phyloP scores from a whole-genome alignment of 306 rosid species.

The Prunus fruticosa region DNA sequence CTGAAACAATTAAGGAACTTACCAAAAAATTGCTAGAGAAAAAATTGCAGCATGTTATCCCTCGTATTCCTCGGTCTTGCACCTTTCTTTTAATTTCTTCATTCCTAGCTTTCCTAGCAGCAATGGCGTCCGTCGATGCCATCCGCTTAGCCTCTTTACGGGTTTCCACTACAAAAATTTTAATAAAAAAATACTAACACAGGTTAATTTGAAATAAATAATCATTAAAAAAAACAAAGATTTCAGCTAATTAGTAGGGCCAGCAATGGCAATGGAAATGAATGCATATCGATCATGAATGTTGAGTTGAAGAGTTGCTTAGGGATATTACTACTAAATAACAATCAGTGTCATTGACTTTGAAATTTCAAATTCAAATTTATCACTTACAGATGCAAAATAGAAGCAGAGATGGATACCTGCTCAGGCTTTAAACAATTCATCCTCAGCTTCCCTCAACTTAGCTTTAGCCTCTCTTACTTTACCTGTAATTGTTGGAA shows the following conservation, averaged over 20 bases:
- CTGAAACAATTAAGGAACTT: background rate
- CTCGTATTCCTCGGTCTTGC: conserved; percentile 48
- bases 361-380: background rate
- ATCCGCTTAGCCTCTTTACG: conserved; percentile 78
- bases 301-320: background rate
- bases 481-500: conserved; percentile 41
- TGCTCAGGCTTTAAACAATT: conserved; percentile 75
- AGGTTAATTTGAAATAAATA: background rate
- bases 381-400: background rate
- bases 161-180: conserved; percentile 54
- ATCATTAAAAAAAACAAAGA: background rate
- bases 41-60: conserved; percentile 42
- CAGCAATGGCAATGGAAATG: background rate
- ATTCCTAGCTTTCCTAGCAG: conserved; percentile 49
- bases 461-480: conserved; percentile 48
- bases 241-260: background rate
- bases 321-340: background rate
- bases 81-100: conserved; percentile 44
- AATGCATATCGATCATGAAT: background rate
- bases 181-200: background rate
- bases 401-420: conserved; percentile 34
- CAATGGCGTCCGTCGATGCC: conserved; percentile 62
- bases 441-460: conserved; percentile 75
- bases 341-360: background rate
- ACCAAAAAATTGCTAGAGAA: conserved; percentile 57